Evolutionary conservation across 306 rosid species (phyloP).

Genomic region (Cucumis melo): DNA sequence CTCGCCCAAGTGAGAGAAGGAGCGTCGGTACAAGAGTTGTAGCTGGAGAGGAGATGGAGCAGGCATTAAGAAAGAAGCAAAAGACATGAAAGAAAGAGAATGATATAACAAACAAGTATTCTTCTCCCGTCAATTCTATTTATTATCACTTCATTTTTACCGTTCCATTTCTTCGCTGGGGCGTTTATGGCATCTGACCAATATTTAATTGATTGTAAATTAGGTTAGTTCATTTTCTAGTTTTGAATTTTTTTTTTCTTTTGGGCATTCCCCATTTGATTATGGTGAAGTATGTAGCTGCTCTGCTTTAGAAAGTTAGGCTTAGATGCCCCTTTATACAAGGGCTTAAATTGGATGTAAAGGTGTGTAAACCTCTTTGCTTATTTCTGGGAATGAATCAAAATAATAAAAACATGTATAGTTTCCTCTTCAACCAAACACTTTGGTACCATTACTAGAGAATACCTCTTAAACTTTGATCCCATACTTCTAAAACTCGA

Average conservation of each 20-base stretch:
- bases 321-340: not conserved
- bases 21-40: not conserved
- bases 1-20: not conserved
- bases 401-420: not conserved
- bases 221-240: not conserved
- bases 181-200: not conserved
- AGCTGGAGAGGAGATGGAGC: not conserved
- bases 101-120: not conserved
- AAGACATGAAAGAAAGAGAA: constrained; percentile 1
- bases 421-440: not conserved
- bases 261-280: not conserved
- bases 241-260: not conserved
- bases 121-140: not conserved
- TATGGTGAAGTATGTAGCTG: not conserved
- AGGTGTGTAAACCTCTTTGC: not conserved
- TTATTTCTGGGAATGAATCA: not conserved
- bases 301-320: not conserved
- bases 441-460: not conserved
- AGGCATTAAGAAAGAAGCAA: not conserved
- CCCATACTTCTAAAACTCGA: too few species aligned
- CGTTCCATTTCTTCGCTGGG: not conserved
- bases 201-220: not conserved
- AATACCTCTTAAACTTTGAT: too few species aligned
- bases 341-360: not conserved
- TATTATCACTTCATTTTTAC: not conserved